Evolutionary conservation across 169 alveolate species (phyloP).

Genomic region (Pseudocohnilembus persalinus): DNA sequence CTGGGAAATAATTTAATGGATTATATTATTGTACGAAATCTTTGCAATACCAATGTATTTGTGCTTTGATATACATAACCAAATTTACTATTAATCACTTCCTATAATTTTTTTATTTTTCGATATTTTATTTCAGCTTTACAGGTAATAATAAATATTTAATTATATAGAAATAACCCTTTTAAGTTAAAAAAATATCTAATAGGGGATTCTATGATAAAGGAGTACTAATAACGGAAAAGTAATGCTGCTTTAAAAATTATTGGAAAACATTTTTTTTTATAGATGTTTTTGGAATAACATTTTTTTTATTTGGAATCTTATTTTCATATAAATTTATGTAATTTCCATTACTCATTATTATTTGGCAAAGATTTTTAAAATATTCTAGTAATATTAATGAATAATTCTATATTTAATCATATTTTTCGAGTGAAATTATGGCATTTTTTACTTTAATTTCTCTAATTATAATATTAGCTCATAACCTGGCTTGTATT

Average conservation of each 20-base stretch:
- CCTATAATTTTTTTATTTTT: neutral
- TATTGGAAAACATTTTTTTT: neutral
- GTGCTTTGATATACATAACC: neutral
- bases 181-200: neutral
- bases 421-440: neutral
- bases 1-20: neutral
- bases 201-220: neutral
- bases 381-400: neutral
- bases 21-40: neutral
- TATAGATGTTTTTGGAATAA: neutral
- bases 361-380: neutral
- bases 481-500: neutral
- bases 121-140: neutral
- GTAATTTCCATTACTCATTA: neutral
- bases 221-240: neutral
- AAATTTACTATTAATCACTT: neutral
- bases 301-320: neutral
- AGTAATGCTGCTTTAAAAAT: neutral
- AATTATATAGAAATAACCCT: too few species aligned
- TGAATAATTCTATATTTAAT: neutral
- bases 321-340: too few species aligned
- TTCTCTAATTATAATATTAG: neutral
- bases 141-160: neutral
- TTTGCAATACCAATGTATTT: neutral
- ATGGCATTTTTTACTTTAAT: neutral